These are phyloP conservation scores for Smallanthus sonchifolius DNA, from an alignment of 129 eudicot species.

Conservation along the genomic window DNA sequence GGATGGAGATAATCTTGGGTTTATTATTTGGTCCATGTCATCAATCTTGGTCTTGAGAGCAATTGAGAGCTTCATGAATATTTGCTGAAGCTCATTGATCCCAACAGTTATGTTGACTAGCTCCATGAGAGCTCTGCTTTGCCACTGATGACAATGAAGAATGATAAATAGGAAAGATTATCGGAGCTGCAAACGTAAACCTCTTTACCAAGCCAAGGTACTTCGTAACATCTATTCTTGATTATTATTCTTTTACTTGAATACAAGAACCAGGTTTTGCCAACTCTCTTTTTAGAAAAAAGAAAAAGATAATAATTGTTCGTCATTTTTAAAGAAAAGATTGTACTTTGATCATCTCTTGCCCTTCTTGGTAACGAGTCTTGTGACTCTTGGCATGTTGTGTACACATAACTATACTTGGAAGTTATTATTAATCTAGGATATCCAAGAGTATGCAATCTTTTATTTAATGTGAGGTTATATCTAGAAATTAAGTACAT, in stretches of 20 bases:
- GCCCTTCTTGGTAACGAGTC: not conserved
- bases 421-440: not conserved
- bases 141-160: slow-evolving; percentile 49
- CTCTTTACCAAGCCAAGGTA: slow-evolving; percentile 41
- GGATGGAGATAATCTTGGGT: slow-evolving; percentile 19
- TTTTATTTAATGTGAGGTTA: not conserved
- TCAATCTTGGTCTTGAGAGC: slow-evolving; percentile 53
- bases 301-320: not conserved
- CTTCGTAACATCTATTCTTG: not conserved
- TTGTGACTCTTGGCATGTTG: not conserved
- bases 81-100: slow-evolving; percentile 37
- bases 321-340: not conserved
- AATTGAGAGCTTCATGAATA: slow-evolving; percentile 41
- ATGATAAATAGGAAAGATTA: slow-evolving; percentile 23
- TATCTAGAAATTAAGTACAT: not conserved
- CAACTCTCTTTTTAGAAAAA: not conserved
- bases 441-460: not conserved
- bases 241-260: not conserved
- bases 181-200: slow-evolving; percentile 38
- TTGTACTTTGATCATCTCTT: not conserved
- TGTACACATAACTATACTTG: not conserved
- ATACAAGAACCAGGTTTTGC: not conserved
- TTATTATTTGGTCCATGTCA: slow-evolving; percentile 21
- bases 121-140: slow-evolving; percentile 31
- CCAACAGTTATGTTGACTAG: slow-evolving; percentile 27